Base-by-base conservation (phyloP, 176 grass and related monocot species). In the Alloteropsis semialata region DNA sequence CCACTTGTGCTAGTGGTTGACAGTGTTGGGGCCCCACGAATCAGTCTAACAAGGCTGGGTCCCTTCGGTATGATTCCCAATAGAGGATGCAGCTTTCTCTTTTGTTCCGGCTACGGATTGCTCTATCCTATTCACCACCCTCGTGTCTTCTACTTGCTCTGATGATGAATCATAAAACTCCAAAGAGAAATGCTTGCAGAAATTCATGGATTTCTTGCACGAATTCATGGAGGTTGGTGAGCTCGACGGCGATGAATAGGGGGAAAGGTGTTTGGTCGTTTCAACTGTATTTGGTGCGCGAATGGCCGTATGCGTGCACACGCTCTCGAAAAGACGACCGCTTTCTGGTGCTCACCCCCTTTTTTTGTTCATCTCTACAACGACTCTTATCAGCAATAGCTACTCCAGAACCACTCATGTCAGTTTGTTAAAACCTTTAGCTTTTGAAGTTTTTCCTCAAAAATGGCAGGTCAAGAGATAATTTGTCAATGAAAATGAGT, bases 291-390 rank as follows among this genome's bases (percentile, higher is more conserved):
- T 77, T 76, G 71, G 25, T 72, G 66, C 27, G 24, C 16, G 41
- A 10, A 72, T 69, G 79, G 45, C 46, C 4, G 48, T n/a, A 69
- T 33, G 50, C 81, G 37, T 74, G 59, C 32, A 37, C 82, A 76
- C 42, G 60, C 34, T 44, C 63, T 44, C 50, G 10, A 56, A 89
- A 85, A 81, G 82, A 55, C 6, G 53, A 72, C 22, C 0, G 1
- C 72, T 89, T 81, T 85, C 39, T 80, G 69, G 55, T 56, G 75
- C 48, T 39, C 66, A 25, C 22, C 81, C 43, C 51, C 82, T 75
- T 44, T 77, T 63, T 59, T 84, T 48, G 38, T 72, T 82, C 46
- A 41, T 65, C 27, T 68, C 15, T 42, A 21, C 87, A 81, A 69
- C 82, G 50, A 64, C 71, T 53, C 61, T 50, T 24, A 83, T 72